Base-by-base conservation (phyloP, 345 rosid genomes). In the Populus simonii region DNA sequence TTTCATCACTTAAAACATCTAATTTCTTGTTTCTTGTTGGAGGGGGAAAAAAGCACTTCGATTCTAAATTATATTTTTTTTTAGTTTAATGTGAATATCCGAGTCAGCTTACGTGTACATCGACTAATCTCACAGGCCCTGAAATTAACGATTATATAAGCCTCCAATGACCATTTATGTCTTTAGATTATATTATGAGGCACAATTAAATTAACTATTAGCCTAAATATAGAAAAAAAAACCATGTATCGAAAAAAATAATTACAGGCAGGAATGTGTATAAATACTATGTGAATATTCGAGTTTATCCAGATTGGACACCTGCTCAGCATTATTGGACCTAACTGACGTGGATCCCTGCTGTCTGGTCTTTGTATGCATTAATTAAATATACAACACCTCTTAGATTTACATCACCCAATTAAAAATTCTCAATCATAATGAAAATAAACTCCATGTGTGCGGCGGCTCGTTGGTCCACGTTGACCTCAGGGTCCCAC, bases 331-430 rank as follows among this genome's bases (percentile, higher is more conserved):
- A 82, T 82, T 63, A 78, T 78, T 78, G 73, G 23, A 53, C 63
- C 49, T 23, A 6, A 79, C 82, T 72, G 71, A 82, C 85, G 85
- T 82, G 85, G 76, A 79, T 82, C 85, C 74, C 3, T 9, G 80
- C 80, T 75, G 82, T 75, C 69, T 33, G 74, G 41, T 29, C 41
- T 9, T 25, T 3, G 36, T 4, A 22, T 39, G 17, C n/a, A 36
- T 22, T 33, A 23, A 36, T 35, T 33, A 36, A 73, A 36, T 13
- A 7, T 2, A 13, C 36, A 18, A 3, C 39, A 9, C 29, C 22
- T 17, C 20, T 38, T 38, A 35, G 23, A 49, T 53, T 66, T 10
- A 31, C 59, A 29, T 7, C 53, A 3, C 17, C 79, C 79, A 80
- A 76, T 77, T 27, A 80, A 13, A 38, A 35, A 57, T 41, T 38